Evolutionary conservation across 2,329 filamentous ascomycete species (phyloP), one percentile per base, ranked within the genome.

Genomic region (Metarhizium anisopliae): DNA sequence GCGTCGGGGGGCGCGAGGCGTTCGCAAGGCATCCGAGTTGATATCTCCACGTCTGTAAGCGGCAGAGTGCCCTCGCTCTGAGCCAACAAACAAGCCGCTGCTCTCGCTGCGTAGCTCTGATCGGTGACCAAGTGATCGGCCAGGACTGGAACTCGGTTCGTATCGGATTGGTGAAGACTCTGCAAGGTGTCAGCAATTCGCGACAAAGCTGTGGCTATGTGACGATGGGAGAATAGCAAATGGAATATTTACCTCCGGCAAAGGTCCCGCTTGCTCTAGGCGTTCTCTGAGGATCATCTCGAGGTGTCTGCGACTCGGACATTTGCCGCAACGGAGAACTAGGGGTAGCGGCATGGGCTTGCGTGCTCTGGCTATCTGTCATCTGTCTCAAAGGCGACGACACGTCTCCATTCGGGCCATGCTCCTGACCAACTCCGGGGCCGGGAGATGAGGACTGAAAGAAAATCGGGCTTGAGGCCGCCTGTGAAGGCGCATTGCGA

Each of bases 101-200:
- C 86, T 90, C 67, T 90, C 90, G 69, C 89, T 95, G 63, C 83
- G 83, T 59, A 90, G 77, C 67, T 93, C 85, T 53, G 88, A 86
- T 61, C 86, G 84, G 51, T 81, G 77, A 60, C 81, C 74, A 56
- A 79, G 72, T 60, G 75, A 77, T 66, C 83, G 83, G n/a, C 83
- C 85, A 30, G 90, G 90, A 67, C 89, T 95, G 42, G 93, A 96
- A 71, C 90, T 96, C 40, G 90, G 85, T 56, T 90, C 89, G 68
- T 96, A 97, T 69, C 86, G 84, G 62, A 97, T 90, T 1, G 93
- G 93, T 1, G 93, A 97, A 0, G 93, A 97, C 66, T 92, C 93
- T 96, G 62, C 14, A 51, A 36, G 18, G 13, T 32, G 40, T 66
- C 42, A 65, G 56, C 53, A 42, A 29, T 29, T 25, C 35, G 11